phyloP scores from a whole-genome alignment of 352 stramenopile species.

The Phytophthora syringae region DNA sequence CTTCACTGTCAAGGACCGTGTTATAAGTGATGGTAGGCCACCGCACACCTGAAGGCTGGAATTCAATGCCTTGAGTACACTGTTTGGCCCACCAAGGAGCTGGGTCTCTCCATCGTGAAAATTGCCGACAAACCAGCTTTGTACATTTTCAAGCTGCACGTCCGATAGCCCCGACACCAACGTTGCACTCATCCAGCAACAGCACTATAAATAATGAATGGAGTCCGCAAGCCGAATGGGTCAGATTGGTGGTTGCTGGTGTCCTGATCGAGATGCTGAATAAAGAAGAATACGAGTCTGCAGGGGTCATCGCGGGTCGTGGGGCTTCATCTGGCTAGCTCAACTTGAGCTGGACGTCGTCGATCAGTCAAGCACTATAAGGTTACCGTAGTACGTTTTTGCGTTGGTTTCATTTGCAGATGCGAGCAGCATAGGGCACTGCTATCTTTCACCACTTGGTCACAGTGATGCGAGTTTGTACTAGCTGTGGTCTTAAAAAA shows the following conservation, averaged over 20 bases:
- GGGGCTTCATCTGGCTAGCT: not conserved
- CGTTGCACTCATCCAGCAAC: slow-evolving; percentile 12
- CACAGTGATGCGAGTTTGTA: not conserved
- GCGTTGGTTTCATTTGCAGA: slow-evolving; percentile 1
- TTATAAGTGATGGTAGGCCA: slow-evolving; percentile 37
- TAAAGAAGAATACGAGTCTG: slow-evolving; percentile 19
- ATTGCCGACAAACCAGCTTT: slow-evolving; percentile 41
- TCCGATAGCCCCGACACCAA: slow-evolving; percentile 4
- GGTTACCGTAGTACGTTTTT: slow-evolving; percentile 7
- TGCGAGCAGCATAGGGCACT: slow-evolving; percentile 2
- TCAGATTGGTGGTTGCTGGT: slow-evolving; percentile 5
- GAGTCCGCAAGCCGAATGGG: slow-evolving; percentile 10
- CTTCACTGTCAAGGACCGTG: slow-evolving; percentile 22
- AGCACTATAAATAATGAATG: slow-evolving; percentile 27
- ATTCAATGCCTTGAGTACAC: slow-evolving; percentile 6
- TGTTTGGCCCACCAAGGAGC: slow-evolving; percentile 28
- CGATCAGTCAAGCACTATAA: slow-evolving; percentile 16
- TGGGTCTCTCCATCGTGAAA: slow-evolving; percentile 43
- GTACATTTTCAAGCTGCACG: slow-evolving; percentile 18
- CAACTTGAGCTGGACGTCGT: too few relatives aligned
- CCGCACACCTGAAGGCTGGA: slow-evolving; percentile 27
- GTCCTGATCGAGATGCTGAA: slow-evolving; percentile 10
- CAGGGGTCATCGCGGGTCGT: too few relatives aligned
- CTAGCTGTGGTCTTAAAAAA: not conserved
- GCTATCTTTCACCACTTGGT: not conserved